A percentile compares a stretch with the other conserved stretches of the same genome.
Evolutionary conservation across 129 eudicot species (phyloP).

Genomic region (Flaveria robusta): DNA sequence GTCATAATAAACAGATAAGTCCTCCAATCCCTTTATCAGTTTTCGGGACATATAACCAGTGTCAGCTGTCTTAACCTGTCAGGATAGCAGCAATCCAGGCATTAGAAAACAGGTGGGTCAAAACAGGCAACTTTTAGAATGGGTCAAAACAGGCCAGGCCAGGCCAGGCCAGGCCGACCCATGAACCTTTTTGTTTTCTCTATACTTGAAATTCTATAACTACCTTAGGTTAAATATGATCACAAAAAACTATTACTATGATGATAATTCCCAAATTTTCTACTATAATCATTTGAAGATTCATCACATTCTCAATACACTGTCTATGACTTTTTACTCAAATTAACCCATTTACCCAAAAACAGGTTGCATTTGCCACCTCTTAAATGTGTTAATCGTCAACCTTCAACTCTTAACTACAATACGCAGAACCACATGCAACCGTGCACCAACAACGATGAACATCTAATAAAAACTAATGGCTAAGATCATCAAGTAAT

Average conservation of each 20-base stretch:
- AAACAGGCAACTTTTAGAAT: background rate
- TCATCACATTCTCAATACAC: background rate
- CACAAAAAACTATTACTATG: background rate
- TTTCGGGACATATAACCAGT: constrained; percentile 98
- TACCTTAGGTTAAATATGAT: background rate
- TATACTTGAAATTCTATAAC: background rate
- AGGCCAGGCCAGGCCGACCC: background rate
- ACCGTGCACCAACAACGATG: background rate
- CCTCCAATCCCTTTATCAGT: constrained; percentile 87
- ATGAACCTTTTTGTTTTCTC: background rate
- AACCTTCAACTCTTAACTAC: background rate
- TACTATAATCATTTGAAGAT: background rate
- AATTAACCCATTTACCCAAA: background rate
- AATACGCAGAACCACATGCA: background rate
- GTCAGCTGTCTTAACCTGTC: constrained; percentile 98
- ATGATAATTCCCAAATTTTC: background rate
- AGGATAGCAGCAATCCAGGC: constrained; percentile 3
- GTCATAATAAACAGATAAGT: constrained; percentile 77
- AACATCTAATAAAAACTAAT: background rate
- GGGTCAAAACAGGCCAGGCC: background rate
- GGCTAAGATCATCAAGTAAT: background rate
- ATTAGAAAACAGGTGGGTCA: background rate
- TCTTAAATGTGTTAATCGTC: background rate
- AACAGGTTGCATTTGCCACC: background rate
- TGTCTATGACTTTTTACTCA: background rate